Evolutionary conservation across 73 alveolate species (phyloP).

Genomic region (Paramecium octaurelia): DNA sequence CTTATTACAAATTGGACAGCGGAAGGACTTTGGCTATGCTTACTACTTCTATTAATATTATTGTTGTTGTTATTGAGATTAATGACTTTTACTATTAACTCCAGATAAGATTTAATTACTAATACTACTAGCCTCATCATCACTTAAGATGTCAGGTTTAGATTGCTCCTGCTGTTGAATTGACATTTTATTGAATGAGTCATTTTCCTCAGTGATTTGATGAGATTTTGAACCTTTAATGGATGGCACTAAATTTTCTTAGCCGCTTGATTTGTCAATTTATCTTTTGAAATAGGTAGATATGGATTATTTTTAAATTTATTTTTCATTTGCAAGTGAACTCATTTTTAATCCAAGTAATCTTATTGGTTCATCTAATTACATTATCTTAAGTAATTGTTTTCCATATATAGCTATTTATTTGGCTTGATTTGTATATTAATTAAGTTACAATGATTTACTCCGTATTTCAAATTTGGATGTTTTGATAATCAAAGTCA

Average conservation of each 20-base stretch:
- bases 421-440: slow-evolving; percentile 23
- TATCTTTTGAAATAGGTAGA: not conserved
- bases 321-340: not conserved
- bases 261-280: not conserved
- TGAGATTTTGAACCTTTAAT: not conserved
- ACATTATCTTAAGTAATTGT: not conserved
- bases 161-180: not conserved
- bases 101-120: not conserved
- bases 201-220: not conserved
- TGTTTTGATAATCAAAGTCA: slow-evolving; percentile 59
- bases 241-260: not conserved
- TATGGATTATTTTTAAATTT: slow-evolving; percentile 9
- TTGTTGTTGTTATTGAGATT: not conserved
- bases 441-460: slow-evolving; percentile 4
- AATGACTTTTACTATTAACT: slow-evolving; percentile 1
- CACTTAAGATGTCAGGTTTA: not conserved
- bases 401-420: slow-evolving; percentile 3
- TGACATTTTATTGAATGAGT: not conserved
- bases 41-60: not conserved
- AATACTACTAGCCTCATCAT: not conserved
- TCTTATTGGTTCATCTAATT: slow-evolving; percentile 53
- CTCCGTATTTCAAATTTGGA: slow-evolving; percentile 55
- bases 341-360: slow-evolving; percentile 53
- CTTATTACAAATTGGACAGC: slow-evolving; percentile 52
- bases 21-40: slow-evolving; percentile 34